A percentile compares a stretch with the other conserved stretches of the same genome.
Conservation (phyloP, 768 basidiomycete genomes). For the Amanita molliuscula region DNA sequence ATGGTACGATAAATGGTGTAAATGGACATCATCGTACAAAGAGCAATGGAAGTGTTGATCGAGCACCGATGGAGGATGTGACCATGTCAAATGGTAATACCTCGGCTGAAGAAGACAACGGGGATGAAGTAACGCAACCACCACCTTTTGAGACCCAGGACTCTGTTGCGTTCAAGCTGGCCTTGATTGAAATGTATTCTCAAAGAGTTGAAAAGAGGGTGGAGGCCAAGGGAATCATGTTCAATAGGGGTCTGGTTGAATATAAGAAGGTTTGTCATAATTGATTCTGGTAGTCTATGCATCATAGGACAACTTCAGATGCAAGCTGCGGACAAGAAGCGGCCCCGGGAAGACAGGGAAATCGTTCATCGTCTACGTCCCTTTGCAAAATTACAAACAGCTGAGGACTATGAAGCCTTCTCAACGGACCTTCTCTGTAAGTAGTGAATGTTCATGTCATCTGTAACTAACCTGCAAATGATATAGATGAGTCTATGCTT, state of each 20-base stretch:
- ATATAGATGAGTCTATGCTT: slow-evolving; percentile 77
- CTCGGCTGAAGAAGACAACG: slow-evolving; percentile 44
- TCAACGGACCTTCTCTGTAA: slow-evolving; percentile 83
- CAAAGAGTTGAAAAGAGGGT: slow-evolving; percentile 79
- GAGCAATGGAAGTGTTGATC: slow-evolving; percentile 29
- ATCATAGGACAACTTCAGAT: slow-evolving; percentile 39
- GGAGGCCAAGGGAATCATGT: slow-evolving; percentile 83
- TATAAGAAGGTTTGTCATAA: slow-evolving; percentile 73
- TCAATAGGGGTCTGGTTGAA: slow-evolving; percentile 83
- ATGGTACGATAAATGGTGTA: slow-evolving; percentile 32
- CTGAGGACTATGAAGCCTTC: slow-evolving; percentile 85
- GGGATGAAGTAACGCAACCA: slow-evolving; percentile 58
- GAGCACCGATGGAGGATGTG: slow-evolving; percentile 31
- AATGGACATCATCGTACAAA: slow-evolving; percentile 29
- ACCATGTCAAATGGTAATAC: slow-evolving; percentile 35
- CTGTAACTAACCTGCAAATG: background rate
- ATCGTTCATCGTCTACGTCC: slow-evolving; percentile 82
- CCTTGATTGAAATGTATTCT: slow-evolving; percentile 83
- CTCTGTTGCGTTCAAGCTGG: slow-evolving; percentile 82
- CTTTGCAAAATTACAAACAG: slow-evolving; percentile 84
- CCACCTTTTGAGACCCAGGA: slow-evolving; percentile 76
- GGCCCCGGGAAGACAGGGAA: slow-evolving; percentile 85
- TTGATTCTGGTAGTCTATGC: background rate
- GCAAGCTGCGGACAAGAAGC: slow-evolving; percentile 85
- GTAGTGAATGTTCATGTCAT: slow-evolving; percentile 15